Evolutionary conservation across 352 stramenopile genomes (phyloP), one percentile per base, ranked within the genome.

Genomic region (Plasmopara halstedii): DNA sequence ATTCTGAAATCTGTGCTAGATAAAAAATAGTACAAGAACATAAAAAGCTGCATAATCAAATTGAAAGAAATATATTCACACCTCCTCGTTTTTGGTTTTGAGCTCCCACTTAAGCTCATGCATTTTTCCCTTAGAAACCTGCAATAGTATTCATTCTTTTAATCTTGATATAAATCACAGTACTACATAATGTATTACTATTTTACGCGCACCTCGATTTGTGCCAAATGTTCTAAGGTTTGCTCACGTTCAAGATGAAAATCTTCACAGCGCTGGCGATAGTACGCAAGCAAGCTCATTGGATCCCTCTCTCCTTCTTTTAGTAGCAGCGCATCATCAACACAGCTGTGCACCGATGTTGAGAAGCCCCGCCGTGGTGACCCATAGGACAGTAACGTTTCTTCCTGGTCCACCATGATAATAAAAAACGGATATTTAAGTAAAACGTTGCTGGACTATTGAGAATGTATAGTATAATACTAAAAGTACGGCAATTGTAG

Each of bases 71-170:
- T 17, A 13, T 25, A 9, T 1, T 20, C 35, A 5, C 18, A 89
- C 74, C 70, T 93, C 77, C 27, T 90, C 74, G 13, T 70, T 65
- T 47, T 73, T 72, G 34, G 51, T 62, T 33, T 64, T 64, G 17
- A 91, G 53, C 50, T 87, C 74, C 82, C 80, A 91, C 48, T 87
- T 82, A 23, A 76, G 50, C 14, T 72, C 64, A 58, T 91, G 75
- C 15, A 73, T 44, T 60, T 90, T 68, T 41, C 89, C 82, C 39
- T 88, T 88, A 6, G 73, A 76, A 7, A 88, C 68, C 73, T 91
- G 19, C 17, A 37, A n/a, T 15, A 3, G 6, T 13, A 29, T 26
- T 27, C 15, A 29, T 40, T 20, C 13, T n/a, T 6, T 45, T 33
- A 10, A 29, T 6, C 3, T 10, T 27, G 11, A 51, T 7, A 26